Base-by-base conservation (phyloP, 176 grass and related monocot genomes). In the Chloris gayana region DNA sequence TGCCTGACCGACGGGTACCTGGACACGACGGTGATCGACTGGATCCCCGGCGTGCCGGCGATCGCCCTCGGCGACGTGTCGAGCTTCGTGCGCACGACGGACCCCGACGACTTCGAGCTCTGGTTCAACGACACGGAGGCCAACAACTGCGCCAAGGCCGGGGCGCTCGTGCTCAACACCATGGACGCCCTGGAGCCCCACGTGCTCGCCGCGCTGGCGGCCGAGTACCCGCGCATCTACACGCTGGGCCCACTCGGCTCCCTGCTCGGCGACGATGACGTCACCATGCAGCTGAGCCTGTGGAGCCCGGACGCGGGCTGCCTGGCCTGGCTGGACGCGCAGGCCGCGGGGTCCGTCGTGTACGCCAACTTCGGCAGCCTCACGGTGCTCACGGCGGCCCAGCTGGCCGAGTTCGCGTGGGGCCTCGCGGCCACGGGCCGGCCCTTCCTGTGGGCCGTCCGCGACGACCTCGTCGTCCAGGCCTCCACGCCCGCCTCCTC, bases 331-430 rank as follows among this genome's bases (percentile, higher is more conserved):
- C 82, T 94, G 47, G 58, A 84, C 30, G 58, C 14, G 37, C 33
- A 73, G 58, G 33, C 39, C 3, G 34, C 67, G 0, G 9, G 26
- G 38, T 87, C 86, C 1, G 92, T 94, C 75, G 71, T 94, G 7
- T 94, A 91, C 24, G 75, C 84, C n/a, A 94, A 86, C 89, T 91
- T 89, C 62, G 92, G 86, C 33, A 94, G 80, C 79, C 72, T 41
- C 4, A 64, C 83, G 2, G 75, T 85, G 68, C 67, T 41, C 35
- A 58, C 9, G 29, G 47, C 57, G 9, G 47, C 32, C 9, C 70
- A 73, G 47, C 70, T 73, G 1, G 29, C 47, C 17, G 70, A 73
- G 47, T 50, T 73, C 18, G 47, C 47, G 46, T n/a, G 47, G 29
- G 70, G 70, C 9, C 47, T 73, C 17, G 46, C 46, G 0, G 47